phyloP scores from a whole-genome alignment of 2,329 filamentous ascomycete genomes.

The Exophiala sp. region DNA sequence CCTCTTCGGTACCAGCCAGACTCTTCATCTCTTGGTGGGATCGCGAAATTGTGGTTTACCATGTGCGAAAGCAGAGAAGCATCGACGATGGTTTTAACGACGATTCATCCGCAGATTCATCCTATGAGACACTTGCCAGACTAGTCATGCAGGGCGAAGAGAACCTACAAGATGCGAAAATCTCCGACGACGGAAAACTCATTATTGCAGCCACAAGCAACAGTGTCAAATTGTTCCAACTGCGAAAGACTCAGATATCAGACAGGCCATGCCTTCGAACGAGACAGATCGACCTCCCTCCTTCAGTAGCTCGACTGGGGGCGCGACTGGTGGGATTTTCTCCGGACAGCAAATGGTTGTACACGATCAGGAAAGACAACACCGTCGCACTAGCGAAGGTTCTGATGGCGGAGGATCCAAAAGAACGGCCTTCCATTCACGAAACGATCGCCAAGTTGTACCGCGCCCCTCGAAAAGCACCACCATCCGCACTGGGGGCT shows the following conservation, averaged over 20 bases:
- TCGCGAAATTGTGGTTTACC: conserved; percentile 78
- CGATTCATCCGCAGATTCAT: conserved; percentile 6
- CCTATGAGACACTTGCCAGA: conserved; percentile 23
- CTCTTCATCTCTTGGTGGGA: conserved; percentile 91
- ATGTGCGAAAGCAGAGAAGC: conserved; percentile 13
- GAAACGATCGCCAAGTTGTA: conserved; percentile 42
- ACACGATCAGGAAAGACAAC: conserved; percentile 54
- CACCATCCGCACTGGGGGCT: conserved; percentile 39
- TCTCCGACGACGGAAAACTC: conserved; percentile 65
- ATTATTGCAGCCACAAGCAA: conserved; percentile 69
- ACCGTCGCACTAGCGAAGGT: conserved; percentile 52
- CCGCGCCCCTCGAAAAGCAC: conserved; percentile 38
- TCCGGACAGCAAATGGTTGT: conserved; percentile 43
- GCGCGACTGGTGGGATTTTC: conserved; percentile 58
- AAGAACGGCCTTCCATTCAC: conserved; percentile 40
- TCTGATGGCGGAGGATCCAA: conserved; percentile 35
- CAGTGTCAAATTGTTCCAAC: conserved; percentile 70
- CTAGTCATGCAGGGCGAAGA: conserved; percentile 58
- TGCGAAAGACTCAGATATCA: conserved; percentile 34
- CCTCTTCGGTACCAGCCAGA: conserved; percentile 65
- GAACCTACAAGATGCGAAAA: conserved; percentile 68
- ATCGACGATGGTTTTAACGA: conserved; percentile 2
- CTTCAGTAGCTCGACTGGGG: conserved; percentile 53
- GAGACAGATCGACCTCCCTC: conserved; percentile 61
- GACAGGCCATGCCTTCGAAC: conserved; percentile 41